phyloP scores from a whole-genome alignment of 495 filamentous ascomycete species.

The Trichoderma erinaceum region DNA sequence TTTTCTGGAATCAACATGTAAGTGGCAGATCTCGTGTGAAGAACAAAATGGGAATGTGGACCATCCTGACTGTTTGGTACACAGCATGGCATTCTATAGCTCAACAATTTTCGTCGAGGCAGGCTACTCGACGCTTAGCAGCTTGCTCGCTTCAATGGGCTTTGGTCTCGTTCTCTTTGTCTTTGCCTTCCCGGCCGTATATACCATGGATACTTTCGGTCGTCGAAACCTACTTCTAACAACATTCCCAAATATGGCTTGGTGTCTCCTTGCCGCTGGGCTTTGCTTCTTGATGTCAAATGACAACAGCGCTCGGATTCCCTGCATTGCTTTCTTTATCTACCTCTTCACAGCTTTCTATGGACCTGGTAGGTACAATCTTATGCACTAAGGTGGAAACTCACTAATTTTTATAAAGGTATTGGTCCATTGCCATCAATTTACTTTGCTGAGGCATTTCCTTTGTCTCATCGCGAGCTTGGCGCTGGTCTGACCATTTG shows the following conservation, averaged over 20 bases:
- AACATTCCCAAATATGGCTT: slow-evolving; percentile 50
- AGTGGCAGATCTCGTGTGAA: neutral
- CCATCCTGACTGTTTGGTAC: neutral
- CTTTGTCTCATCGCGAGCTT: slow-evolving; percentile 45
- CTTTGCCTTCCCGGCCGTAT: slow-evolving; percentile 58
- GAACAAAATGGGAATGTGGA: neutral
- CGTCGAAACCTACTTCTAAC: slow-evolving; percentile 48
- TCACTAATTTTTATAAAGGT: neutral
- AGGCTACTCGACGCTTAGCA: slow-evolving; percentile 39
- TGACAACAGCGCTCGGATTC: slow-evolving; percentile 30
- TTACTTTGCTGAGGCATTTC: slow-evolving; percentile 56
- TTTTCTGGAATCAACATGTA: slow-evolving; percentile 47
- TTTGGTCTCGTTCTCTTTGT: slow-evolving; percentile 61
- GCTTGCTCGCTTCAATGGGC: slow-evolving; percentile 53
- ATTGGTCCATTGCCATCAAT: slow-evolving; percentile 50
- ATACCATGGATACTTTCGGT: slow-evolving; percentile 54
- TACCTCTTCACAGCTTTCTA: slow-evolving; percentile 49
- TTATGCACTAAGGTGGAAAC: neutral
- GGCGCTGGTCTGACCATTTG: slow-evolving; percentile 41
- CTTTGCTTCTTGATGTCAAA: slow-evolving; percentile 47
- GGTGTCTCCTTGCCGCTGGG: slow-evolving; percentile 47
- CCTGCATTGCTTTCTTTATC: slow-evolving; percentile 45
- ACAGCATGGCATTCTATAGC: slow-evolving; percentile 44
- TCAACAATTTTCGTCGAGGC: slow-evolving; percentile 51
- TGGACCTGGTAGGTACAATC: slow-evolving; percentile 41